Conservation (phyloP, 192 early-diverging fungal species). For the Umbelopsis ramanniana region DNA sequence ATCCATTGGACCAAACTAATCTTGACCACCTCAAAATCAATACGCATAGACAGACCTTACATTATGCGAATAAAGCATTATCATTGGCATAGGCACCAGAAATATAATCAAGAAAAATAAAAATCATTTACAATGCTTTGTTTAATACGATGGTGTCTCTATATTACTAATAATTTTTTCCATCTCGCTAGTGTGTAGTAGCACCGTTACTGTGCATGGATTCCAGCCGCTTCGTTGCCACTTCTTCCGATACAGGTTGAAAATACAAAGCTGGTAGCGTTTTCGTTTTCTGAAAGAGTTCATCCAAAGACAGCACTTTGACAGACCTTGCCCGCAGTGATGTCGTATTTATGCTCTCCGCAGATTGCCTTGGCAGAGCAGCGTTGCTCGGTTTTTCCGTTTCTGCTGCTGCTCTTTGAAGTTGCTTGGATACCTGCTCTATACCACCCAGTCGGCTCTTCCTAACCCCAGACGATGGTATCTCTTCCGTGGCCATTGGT, state of each 20-base stretch:
- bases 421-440: constrained; percentile 38
- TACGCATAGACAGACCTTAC: too few relatives aligned
- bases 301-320: constrained; percentile 32
- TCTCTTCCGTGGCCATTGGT: constrained; percentile 1
- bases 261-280: constrained; percentile 37
- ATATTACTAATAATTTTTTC: not conserved
- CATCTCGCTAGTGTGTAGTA: not conserved
- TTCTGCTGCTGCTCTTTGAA: constrained; percentile 28
- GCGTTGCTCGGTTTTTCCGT: not conserved
- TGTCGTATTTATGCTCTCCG: not conserved
- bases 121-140: not conserved
- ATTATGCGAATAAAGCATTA: too few relatives aligned
- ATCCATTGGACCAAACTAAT: too few relatives aligned
- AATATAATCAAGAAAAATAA: not conserved
- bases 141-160: not conserved
- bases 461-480: not conserved
- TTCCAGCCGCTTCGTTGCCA: constrained; percentile 26
- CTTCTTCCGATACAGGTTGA: constrained; percentile 28
- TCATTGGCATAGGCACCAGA: not conserved
- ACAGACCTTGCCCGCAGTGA: not conserved
- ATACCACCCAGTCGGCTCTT: constrained; percentile 25
- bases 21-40: not conserved
- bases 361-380: not conserved
- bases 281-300: constrained; percentile 36
- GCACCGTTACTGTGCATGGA: not conserved